Evolutionary conservation across 2,329 filamentous ascomycete species (phyloP), one percentile per base, ranked within the genome.

Genomic region (Alternaria panax): DNA sequence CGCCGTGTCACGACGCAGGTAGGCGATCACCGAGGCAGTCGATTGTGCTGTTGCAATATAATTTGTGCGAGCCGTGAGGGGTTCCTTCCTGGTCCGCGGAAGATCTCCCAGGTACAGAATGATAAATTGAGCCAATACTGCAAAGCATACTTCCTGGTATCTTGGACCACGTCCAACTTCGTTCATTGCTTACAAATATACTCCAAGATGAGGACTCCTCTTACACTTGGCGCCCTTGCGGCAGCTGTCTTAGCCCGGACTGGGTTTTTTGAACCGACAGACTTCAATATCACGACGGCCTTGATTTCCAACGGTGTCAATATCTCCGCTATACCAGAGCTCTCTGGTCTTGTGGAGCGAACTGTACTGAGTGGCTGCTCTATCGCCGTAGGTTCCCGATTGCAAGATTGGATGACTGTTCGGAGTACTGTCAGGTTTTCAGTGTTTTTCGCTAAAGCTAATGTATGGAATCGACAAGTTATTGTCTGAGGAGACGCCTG

Each of bases 361-460:
- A 55, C 57, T 11, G 16, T 41, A 7, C 22, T 57, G 7, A 60
- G 45, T 20, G 57, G 50, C 8, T 73, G 71, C 30, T 64, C 67
- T 2, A 56, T 62, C 54, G 70, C 70, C 42, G 70, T 71, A 54
- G 45, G 66, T 67, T 41, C 64, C 41, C 55, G 45, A 2, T 7
- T 34, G 3, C n/a, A 53, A 47, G 61, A 4, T 55, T n/a, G 11
- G 7, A 27, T 24, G 38, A 12, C 7, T 7, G 48, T 12, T 30
- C 51, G 16, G 20, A 62, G 12, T 28, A 32, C 68, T 52, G 45
- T 66, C 14, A 48, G 54, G 28, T 12, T 20, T 2, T 2, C 48
- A 74, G 69, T 74, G 71, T 41, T 69, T 54, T 40, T 65, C 67
- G 2, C 47, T 77, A 48, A 48, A 62, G 6, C 40, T 65, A 20